Percentiles rank a stretch among this genome's conserved stretches.
These are phyloP conservation scores for Fusarium sp. DNA, from an alignment of 2,329 filamentous ascomycete genomes.

Conservation along the genomic window DNA sequence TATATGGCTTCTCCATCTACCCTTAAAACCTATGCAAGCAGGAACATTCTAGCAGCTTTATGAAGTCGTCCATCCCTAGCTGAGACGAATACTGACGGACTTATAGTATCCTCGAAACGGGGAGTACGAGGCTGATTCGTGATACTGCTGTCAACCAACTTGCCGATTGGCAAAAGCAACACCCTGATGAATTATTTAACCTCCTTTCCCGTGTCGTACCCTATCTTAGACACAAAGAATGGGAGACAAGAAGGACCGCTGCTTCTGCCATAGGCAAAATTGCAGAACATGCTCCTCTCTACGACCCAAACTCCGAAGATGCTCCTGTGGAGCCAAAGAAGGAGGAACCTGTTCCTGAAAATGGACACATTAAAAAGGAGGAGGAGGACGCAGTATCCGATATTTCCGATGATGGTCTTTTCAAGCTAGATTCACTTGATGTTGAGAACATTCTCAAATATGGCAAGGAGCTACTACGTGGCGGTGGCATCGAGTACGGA, in stretches of 20 bases:
- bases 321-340: conserved; percentile 58
- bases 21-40: neutral
- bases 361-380: conserved; percentile 68
- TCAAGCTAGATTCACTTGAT: conserved; percentile 80
- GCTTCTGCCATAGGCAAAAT: conserved; percentile 96
- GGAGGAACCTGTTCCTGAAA: conserved; percentile 48
- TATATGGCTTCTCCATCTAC: neutral
- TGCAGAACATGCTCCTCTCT: conserved; percentile 84
- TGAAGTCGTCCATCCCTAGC: neutral
- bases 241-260: conserved; percentile 94
- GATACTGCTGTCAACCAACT: conserved; percentile 97
- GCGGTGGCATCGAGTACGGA: conserved; percentile 85
- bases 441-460: conserved; percentile 82
- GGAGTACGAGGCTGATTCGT: conserved; percentile 93
- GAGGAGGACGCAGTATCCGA: conserved; percentile 62
- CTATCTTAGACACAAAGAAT: conserved; percentile 93
- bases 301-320: conserved; percentile 87
- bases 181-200: conserved; percentile 97
- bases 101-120: conserved; percentile 89
- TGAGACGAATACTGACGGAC: conserved; percentile 25
- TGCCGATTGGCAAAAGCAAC: conserved; percentile 97
- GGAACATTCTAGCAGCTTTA: neutral
- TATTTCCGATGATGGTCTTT: conserved; percentile 67
- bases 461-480: conserved; percentile 86
- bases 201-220: conserved; percentile 93